These are phyloP conservation scores for Haberlea rhodopensis DNA, from an alignment of 257 asterid genomes.

Conservation along the genomic window DNA sequence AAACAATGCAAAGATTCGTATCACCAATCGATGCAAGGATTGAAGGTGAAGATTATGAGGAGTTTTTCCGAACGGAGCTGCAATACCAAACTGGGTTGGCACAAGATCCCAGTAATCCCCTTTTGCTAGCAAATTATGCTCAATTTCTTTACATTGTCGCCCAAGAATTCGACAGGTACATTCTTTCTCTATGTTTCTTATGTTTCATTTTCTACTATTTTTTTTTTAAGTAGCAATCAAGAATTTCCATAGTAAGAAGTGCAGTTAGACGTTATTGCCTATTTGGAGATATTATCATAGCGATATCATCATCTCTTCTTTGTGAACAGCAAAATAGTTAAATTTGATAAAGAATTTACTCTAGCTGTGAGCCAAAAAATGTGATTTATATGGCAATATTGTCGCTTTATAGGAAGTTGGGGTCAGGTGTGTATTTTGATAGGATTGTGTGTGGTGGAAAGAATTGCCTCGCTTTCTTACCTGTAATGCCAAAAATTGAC, in stretches of 20 bases:
- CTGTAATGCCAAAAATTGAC: constrained; percentile 22
- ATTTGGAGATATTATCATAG: constrained; percentile 17
- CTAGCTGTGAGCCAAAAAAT: constrained; percentile 24
- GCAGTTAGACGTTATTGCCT: constrained; percentile 19
- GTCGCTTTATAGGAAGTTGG: constrained; percentile 12
- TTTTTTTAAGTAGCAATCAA: constrained; percentile 21
- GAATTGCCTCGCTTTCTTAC: constrained; percentile 13
- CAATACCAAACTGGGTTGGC: too few species aligned
- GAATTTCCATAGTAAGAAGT: background rate
- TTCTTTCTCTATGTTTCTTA: constrained; percentile 4
- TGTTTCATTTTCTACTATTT: constrained; percentile 20
- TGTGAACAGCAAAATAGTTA: constrained; percentile 19
- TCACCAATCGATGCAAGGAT: constrained; percentile 61
- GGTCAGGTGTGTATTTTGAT: constrained; percentile 33
- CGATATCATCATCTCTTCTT: constrained; percentile 14
- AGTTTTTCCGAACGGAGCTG: constrained; percentile 53
- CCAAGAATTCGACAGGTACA: too few species aligned
- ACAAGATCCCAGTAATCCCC: too few species aligned
- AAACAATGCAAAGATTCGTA: constrained; percentile 47
- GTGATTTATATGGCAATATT: constrained; percentile 25
- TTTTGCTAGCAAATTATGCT: too few species aligned
- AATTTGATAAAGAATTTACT: constrained; percentile 16
- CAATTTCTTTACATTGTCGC: too few species aligned
- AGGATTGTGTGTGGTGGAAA: constrained; percentile 46
- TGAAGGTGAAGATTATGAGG: constrained; percentile 50